These are phyloP conservation scores for Candida tallmaniae DNA, from an alignment of 805 yeast species.

Conservation along the genomic window DNA sequence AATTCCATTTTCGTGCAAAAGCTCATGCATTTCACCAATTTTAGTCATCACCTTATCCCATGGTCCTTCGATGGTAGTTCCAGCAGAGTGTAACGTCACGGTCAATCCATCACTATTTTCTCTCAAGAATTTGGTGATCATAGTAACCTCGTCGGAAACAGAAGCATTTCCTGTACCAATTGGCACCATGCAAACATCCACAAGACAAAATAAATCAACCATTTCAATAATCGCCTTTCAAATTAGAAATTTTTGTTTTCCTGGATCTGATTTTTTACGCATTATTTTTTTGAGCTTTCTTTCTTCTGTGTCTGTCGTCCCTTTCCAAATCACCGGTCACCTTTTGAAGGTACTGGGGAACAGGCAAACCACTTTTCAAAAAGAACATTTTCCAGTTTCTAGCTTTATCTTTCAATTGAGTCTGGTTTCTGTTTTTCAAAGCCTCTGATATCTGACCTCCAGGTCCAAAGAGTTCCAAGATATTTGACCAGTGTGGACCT, in stretches of 20 bases:
- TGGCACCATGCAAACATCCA: constrained; percentile 84
- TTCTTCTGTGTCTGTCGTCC: constrained; percentile 38
- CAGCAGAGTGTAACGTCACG: constrained; percentile 82
- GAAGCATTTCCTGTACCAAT: constrained; percentile 78
- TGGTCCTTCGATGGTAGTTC: constrained; percentile 89
- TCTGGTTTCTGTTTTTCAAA: constrained; percentile 81
- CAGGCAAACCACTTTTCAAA: constrained; percentile 65
- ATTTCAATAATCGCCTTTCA: constrained; percentile 5
- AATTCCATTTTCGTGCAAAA: constrained; percentile 64
- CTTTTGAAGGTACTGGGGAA: constrained; percentile 73
- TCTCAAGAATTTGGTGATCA: constrained; percentile 60
- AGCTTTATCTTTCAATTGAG: constrained; percentile 94
- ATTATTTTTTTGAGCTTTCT: no score
- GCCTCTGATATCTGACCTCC: constrained; percentile 86
- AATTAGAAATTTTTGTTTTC: no score
- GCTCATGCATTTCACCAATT: constrained; percentile 74
- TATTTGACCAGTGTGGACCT: constrained; percentile 94
- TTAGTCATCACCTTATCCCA: constrained; percentile 83
- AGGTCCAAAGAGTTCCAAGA: constrained; percentile 85
- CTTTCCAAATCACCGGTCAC: constrained; percentile 85
- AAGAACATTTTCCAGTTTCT: constrained; percentile 91
- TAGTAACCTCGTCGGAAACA: constrained; percentile 75
- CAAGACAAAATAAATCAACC: constrained; percentile 61
- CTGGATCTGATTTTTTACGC: background rate
- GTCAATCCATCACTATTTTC: constrained; percentile 48